Conservation (phyloP, 257 asterid genomes). For the Solanum bulbocastanum region DNA sequence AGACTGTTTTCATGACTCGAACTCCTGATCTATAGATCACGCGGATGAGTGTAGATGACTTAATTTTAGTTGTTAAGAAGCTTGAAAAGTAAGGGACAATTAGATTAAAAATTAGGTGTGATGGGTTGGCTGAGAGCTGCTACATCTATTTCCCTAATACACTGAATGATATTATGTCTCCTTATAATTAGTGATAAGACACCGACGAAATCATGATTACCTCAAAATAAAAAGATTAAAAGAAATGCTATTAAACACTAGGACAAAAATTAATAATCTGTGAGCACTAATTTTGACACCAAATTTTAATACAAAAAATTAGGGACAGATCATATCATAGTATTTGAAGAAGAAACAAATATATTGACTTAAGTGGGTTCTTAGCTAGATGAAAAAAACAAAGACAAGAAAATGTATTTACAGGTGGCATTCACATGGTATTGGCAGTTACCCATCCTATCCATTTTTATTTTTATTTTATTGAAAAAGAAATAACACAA, state of each 20-base stretch:
- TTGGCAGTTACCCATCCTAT: slow-evolving; percentile 47
- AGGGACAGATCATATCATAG: background rate
- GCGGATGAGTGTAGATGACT: background rate
- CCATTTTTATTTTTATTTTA: slow-evolving; percentile 48
- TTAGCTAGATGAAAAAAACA: background rate
- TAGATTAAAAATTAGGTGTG: slow-evolving; percentile 32
- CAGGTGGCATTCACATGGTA: slow-evolving; percentile 24
- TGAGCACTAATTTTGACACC: background rate
- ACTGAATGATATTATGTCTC: background rate
- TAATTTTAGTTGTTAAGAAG: slow-evolving; percentile 19
- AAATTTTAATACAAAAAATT: background rate
- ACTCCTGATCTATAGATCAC: background rate
- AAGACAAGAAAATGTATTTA: slow-evolving; percentile 2
- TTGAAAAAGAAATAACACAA: slow-evolving; percentile 23
- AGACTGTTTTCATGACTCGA: background rate
- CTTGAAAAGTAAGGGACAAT: slow-evolving; percentile 16
- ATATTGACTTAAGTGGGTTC: background rate
- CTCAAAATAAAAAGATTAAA: background rate
- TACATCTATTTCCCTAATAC: background rate
- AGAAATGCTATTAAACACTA: slow-evolving; percentile 1
- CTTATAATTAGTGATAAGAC: background rate
- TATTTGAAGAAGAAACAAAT: background rate
- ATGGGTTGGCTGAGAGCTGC: slow-evolving; percentile 24
- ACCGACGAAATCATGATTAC: background rate
- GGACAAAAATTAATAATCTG: slow-evolving; percentile 2